Base-by-base conservation (phyloP, 2,329 filamentous ascomycete species). In the Penicillium sp. region DNA sequence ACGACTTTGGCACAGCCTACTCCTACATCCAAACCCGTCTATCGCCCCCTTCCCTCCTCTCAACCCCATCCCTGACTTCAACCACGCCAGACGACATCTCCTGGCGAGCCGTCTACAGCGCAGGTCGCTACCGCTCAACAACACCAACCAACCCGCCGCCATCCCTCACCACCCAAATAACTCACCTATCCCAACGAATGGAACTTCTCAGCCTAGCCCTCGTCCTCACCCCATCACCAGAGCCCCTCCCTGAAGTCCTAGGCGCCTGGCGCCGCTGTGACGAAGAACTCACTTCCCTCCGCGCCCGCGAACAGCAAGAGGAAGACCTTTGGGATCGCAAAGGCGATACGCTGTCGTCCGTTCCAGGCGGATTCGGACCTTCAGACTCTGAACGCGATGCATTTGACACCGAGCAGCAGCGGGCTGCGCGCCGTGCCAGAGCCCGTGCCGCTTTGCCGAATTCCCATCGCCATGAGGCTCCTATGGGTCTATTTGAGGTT, bases 21-120 rank as follows among this genome's bases (percentile, higher is more conserved):
- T 86, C 84, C 5, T 87, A 87, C 66, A 83, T 87, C 45, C 78
- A 86, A 48, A 87, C 83, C 43, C 79, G 83, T 42, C 75, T 88
- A 9, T 69, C 74, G 11, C 71, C 69, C 18, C 62, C 66, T 46
- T 69, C 73, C 27, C 62, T 64, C 67, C 61, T 70, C 47, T 59
- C 69, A 42, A 68, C 57, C 18, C 59, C 70, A 29, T 58, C 70
- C 4, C 52, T 61, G 49, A 60, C 73, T 36, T 51, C 66, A 5
- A 43, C 56, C 16, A 53, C 66, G 45, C 61, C 70, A 57, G 84
- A 87, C 64, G 83, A 87, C 58, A 78, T 83, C 29, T 83, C 83
- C 53, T 88, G 85, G 85, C 82, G 83, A 27, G 84, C 84, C 32
- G 85, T 84, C 13, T 82, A 86, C 65, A 78, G 81, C 53, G 84